Percentiles rank a stretch among this genome's conserved stretches.
phyloP scores from a whole-genome alignment of 2,329 filamentous ascomycete genomes.

The Penicillium sp. region DNA sequence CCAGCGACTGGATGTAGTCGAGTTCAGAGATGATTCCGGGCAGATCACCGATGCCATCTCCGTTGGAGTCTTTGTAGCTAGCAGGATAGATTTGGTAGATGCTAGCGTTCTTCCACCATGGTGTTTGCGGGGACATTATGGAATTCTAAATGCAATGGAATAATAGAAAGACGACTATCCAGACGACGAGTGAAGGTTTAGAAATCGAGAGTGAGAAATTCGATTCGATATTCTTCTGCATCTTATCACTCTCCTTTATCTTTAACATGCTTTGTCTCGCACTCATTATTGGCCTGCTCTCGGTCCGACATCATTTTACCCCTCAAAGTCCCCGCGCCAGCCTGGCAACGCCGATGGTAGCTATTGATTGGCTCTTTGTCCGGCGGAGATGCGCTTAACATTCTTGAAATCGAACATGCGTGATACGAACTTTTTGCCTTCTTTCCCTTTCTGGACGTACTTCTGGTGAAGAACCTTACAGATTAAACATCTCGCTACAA shows the following conservation, averaged over 20 bases:
- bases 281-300: conserved; percentile 8
- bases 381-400: background rate
- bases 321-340: background rate
- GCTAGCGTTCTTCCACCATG: conserved; percentile 41
- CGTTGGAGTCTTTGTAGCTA: conserved; percentile 53
- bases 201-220: background rate
- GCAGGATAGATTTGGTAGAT: conserved; percentile 35
- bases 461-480: too few species aligned
- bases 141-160: background rate
- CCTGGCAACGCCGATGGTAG: background rate
- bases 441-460: too few species aligned
- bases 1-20: conserved; percentile 60
- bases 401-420: background rate
- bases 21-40: conserved; percentile 63
- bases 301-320: conserved; percentile 11
- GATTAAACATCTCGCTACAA: too few species aligned
- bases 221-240: background rate
- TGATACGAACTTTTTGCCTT: background rate
- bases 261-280: background rate
- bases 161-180: background rate
- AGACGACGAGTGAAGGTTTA: background rate
- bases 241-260: conserved; percentile 2
- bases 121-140: conserved; percentile 10
- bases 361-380: background rate
- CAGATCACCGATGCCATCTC: conserved; percentile 61